A percentile compares a stretch with the other conserved stretches of the same genome.
These are phyloP conservation scores for Verticillium albo-atrum DNA, from an alignment of 2,329 filamentous ascomycete species.

Conservation along the genomic window DNA sequence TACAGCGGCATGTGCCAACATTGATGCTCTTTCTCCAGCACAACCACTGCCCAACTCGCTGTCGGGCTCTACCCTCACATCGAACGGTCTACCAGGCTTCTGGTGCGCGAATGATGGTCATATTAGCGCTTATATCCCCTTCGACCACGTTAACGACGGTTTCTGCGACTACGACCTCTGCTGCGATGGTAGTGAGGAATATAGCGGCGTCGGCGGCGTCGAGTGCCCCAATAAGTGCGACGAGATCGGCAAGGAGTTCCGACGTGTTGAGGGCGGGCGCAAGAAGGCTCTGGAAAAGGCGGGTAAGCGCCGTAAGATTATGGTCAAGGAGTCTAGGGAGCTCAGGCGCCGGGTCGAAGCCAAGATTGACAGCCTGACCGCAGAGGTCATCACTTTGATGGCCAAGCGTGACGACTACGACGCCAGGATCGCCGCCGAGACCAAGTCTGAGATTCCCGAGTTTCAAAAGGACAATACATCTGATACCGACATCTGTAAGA, in stretches of 20 bases:
- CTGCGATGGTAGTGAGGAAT: slow-evolving; percentile 94
- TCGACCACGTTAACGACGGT: slow-evolving; percentile 88
- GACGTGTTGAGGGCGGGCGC: slow-evolving; percentile 70
- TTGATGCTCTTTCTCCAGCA: slow-evolving; percentile 74
- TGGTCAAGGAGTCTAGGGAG: slow-evolving; percentile 67
- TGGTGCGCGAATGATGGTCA: slow-evolving; percentile 96
- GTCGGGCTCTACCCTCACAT: slow-evolving; percentile 59
- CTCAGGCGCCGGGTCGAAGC: slow-evolving; percentile 67
- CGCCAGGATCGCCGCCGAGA: slow-evolving; percentile 58
- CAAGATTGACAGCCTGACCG: slow-evolving; percentile 59
- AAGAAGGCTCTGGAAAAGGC: slow-evolving; percentile 68
- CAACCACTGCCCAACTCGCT: slow-evolving; percentile 61
- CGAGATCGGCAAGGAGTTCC: slow-evolving; percentile 83
- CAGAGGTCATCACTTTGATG: slow-evolving; percentile 65
- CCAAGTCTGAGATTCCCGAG: slow-evolving; percentile 54
- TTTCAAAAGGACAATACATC: slow-evolving; percentile 64
- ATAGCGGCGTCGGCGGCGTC: slow-evolving; percentile 67
- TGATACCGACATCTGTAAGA: slow-evolving; percentile 70
- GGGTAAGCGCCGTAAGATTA: slow-evolving; percentile 64
- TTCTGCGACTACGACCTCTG: slow-evolving; percentile 94
- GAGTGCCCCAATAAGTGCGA: slow-evolving; percentile 84
- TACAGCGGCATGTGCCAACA: slow-evolving; percentile 81
- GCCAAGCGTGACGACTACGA: slow-evolving; percentile 90
- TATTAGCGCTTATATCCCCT: slow-evolving; percentile 77
- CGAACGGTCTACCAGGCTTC: slow-evolving; percentile 77